Conservation (phyloP, 2,329 filamentous ascomycete genomes). For the Diaporthe ilicicola region DNA sequence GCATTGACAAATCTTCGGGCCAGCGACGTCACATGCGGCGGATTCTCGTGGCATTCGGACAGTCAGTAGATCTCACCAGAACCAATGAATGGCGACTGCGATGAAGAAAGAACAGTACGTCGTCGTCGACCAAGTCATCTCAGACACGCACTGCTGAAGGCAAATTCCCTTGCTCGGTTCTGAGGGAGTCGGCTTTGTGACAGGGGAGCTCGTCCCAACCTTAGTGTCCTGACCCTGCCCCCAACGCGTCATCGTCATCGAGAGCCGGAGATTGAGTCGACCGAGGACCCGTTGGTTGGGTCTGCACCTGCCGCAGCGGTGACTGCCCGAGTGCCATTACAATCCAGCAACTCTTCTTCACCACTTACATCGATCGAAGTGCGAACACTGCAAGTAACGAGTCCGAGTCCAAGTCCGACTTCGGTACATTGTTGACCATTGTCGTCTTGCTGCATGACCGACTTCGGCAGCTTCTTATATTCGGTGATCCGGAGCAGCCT, state of each 20-base stretch:
- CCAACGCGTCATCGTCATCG: constrained; percentile 19
- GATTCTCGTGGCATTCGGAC: not conserved
- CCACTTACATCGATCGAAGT: not conserved
- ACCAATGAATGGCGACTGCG: not conserved
- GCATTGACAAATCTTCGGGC: constrained; percentile 1
- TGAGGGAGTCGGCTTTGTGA: not conserved
- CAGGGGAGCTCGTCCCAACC: not conserved
- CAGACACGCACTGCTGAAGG: not conserved
- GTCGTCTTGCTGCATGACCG: constrained; percentile 2
- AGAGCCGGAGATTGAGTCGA: constrained; percentile 7
- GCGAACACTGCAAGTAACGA: not conserved
- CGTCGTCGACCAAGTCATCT: not conserved
- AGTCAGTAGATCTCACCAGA: not conserved
- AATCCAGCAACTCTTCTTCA: too few relatives aligned
- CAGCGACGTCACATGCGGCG: constrained; percentile 9
- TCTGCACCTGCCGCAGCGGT: not conserved
- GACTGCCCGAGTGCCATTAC: not conserved
- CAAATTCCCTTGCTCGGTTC: not conserved
- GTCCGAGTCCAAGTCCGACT: not conserved
- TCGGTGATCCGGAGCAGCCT: constrained; percentile 7
- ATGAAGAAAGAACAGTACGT: not conserved
- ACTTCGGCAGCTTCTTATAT: not conserved
- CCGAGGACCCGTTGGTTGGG: not conserved
- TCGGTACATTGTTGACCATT: not conserved
- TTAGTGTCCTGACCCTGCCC: not conserved